phyloP scores from a whole-genome alignment of 2,329 filamentous ascomycete species.

The Aspergillus caelatus region DNA sequence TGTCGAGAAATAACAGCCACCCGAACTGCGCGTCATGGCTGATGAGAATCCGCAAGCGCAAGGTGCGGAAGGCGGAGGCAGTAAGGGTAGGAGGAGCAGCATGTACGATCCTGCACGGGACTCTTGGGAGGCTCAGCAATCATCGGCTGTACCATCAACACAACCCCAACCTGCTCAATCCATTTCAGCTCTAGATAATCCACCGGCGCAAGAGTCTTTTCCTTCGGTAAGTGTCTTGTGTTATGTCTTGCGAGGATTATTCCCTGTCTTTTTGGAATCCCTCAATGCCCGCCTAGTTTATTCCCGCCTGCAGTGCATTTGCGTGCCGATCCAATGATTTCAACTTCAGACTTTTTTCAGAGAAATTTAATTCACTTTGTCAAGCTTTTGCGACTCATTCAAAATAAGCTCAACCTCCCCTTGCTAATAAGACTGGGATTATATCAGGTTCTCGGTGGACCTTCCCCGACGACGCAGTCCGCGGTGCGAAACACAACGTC shows the following conservation, averaged over 20 bases:
- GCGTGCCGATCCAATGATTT: too few species aligned
- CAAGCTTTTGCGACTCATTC: neutral
- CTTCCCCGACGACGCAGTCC: neutral
- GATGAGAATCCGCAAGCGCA: conserved; percentile 5
- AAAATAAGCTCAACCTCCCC: neutral
- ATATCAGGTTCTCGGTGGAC: neutral
- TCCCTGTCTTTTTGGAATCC: neutral
- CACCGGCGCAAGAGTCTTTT: neutral
- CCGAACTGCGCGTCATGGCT: conserved; percentile 10
- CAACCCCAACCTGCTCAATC: neutral
- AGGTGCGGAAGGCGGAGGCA: conserved; percentile 4
- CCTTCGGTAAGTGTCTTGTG: neutral
- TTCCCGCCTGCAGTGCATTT: neutral
- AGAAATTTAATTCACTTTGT: neutral
- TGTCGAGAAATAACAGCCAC: neutral
- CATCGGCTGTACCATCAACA: neutral
- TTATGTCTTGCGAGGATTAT: neutral
- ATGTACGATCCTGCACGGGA: conserved; percentile 32
- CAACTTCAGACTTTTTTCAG: neutral
- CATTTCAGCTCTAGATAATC: neutral
- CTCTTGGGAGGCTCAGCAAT: conserved; percentile 21
- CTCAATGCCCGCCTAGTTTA: neutral
- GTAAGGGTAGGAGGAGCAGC: conserved; percentile 5
- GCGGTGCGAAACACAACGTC: neutral
- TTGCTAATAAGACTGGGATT: neutral